A percentile compares a stretch with the other conserved stretches of the same genome.
phyloP scores from a whole-genome alignment of 805 yeast genomes.

The Wickerhamomyces bovis region DNA sequence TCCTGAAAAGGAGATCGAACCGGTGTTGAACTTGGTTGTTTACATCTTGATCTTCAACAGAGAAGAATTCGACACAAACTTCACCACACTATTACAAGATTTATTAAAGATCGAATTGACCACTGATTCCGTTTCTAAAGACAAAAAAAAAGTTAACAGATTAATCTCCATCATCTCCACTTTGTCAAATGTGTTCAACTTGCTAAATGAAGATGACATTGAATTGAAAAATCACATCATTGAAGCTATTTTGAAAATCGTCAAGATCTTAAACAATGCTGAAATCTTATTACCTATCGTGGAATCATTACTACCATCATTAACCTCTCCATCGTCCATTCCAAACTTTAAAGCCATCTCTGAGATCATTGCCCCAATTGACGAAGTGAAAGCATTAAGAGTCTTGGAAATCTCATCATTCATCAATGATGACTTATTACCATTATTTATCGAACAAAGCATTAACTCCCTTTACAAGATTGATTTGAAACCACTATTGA shows the following conservation, averaged over 20 bases:
- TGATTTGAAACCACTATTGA: neutral
- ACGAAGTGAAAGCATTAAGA: constrained; percentile 3
- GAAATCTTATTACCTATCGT: constrained; percentile 5
- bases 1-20: constrained; percentile 24
- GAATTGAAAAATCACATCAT: constrained; percentile 18
- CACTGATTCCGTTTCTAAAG: constrained; percentile 3
- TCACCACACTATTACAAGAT: neutral
- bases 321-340: neutral
- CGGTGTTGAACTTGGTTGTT: constrained; percentile 20
- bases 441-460: constrained; percentile 1
- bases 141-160: constrained; percentile 9
- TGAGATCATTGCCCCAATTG: neutral
- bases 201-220: constrained; percentile 8
- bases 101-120: constrained; percentile 1
- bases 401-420: neutral
- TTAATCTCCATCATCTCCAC: constrained; percentile 15
- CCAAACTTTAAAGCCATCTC: constrained; percentile 1
- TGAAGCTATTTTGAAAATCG: constrained; percentile 7
- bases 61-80: neutral
- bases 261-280: neutral
- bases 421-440: neutral
- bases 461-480: neutral
- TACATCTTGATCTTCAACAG: constrained; percentile 15
- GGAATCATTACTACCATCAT: neutral
- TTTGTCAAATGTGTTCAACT: constrained; percentile 19